Conservation (phyloP, 2,329 filamentous ascomycete genomes). For the Atkinsonella hypoxylon region DNA sequence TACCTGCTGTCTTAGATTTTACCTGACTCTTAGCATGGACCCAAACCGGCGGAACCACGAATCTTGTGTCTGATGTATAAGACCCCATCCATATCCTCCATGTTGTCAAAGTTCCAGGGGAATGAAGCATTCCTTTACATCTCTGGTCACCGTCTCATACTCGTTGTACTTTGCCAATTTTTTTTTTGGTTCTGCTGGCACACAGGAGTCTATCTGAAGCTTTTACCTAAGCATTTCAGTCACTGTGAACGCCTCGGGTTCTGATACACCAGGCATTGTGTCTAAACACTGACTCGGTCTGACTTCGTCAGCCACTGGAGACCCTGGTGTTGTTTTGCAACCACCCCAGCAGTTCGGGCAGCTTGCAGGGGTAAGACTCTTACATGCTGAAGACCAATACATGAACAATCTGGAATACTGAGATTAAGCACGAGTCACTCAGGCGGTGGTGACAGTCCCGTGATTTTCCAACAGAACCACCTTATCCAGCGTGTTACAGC, state of each 20-base stretch:
- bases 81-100: constrained; percentile 5
- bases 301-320: constrained; percentile 17
- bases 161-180: not conserved
- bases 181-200: not conserved
- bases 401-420: constrained; percentile 27
- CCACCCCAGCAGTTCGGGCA: constrained; percentile 22
- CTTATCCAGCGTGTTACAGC: constrained; percentile 10
- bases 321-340: constrained; percentile 28
- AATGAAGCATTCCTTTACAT: not conserved
- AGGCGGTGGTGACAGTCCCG: constrained; percentile 25
- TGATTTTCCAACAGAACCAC: constrained; percentile 5
- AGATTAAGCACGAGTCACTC: constrained; percentile 24
- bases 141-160: not conserved
- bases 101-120: not conserved
- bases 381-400: constrained; percentile 26
- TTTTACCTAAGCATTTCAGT: not conserved
- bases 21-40: constrained; percentile 1
- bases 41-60: constrained; percentile 4
- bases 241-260: not conserved
- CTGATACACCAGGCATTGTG: constrained; percentile 1
- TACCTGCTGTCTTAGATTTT: constrained; percentile 3
- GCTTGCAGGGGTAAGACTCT: constrained; percentile 23
- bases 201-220: not conserved
- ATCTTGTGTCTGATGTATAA: constrained; percentile 8
- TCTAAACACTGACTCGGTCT: constrained; percentile 11